These are phyloP conservation scores for Hermanozyma aechmeae DNA, from an alignment of 805 yeast species.

Conservation along the genomic window DNA sequence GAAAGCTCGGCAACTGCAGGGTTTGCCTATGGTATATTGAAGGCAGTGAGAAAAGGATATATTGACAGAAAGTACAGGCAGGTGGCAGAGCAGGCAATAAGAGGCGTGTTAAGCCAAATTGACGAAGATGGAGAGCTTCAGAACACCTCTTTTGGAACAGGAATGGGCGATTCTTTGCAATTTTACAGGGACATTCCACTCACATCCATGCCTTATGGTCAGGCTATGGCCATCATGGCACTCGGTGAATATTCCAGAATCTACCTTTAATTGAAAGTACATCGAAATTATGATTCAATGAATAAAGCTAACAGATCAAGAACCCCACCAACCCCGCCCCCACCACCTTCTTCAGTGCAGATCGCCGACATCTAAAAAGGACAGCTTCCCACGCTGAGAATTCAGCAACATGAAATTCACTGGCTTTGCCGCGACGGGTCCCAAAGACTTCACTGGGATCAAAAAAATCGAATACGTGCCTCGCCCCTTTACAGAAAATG, in stretches of 20 bases:
- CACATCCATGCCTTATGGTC: conserved; percentile 27
- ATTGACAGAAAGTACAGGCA: conserved; percentile 13
- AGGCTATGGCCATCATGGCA: conserved; percentile 31
- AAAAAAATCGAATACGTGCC: not conserved
- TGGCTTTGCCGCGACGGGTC: not conserved
- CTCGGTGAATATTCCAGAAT: conserved; percentile 17
- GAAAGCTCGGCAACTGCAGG: conserved; percentile 28
- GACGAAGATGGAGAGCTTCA: conserved; percentile 20
- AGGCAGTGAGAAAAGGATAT: conserved; percentile 18
- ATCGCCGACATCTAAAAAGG: too few relatives aligned
- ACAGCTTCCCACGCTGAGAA: too few relatives aligned
- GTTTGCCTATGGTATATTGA: conserved; percentile 26
- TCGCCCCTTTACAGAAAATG: not conserved
- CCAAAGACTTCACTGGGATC: not conserved
- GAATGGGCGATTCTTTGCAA: conserved; percentile 22
- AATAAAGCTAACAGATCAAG: too few relatives aligned
- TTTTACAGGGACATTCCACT: conserved; percentile 24
- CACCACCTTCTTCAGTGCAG: too few relatives aligned
- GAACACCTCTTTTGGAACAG: conserved; percentile 27
- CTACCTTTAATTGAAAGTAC: too few relatives aligned
- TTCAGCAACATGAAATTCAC: too few relatives aligned
- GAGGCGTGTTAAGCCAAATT: conserved; percentile 19
- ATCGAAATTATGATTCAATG: too few relatives aligned
- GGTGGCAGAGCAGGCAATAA: conserved; percentile 19
- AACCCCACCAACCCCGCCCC: too few relatives aligned